Evolutionary conservation across 2,329 filamentous ascomycete species (phyloP).

Genomic region (Trichoderma gracile): DNA sequence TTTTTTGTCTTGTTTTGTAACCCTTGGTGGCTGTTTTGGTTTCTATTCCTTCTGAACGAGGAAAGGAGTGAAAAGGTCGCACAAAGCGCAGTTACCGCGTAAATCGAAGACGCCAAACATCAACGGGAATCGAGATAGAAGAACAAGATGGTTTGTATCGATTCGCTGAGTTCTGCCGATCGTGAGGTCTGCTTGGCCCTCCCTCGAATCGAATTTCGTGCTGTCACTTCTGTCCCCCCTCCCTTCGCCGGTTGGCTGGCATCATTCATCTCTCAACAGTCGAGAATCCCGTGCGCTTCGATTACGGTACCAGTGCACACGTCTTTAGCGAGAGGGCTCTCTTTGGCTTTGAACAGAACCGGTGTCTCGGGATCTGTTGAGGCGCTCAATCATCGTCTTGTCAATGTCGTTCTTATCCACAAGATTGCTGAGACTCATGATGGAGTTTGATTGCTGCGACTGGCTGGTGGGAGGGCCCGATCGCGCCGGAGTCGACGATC

Average conservation of each 20-base stretch:
- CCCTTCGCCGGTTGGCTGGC: neutral
- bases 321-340: constrained; percentile 25
- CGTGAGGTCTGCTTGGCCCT: too few species aligned
- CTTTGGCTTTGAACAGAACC: neutral
- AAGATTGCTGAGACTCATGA: constrained; percentile 56
- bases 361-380: constrained; percentile 44
- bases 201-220: too few species aligned
- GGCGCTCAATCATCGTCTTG: constrained; percentile 54
- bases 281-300: too few species aligned
- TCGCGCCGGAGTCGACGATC: constrained; percentile 39
- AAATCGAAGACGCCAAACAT: too few species aligned
- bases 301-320: too few species aligned
- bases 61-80: too few species aligned
- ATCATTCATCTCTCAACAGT: neutral
- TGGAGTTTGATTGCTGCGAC: constrained; percentile 38
- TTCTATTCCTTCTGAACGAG: neutral
- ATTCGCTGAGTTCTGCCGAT: too few species aligned
- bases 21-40: neutral
- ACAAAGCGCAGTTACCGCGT: too few species aligned
- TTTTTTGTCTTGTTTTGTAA: neutral
- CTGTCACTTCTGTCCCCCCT: neutral
- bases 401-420: constrained; percentile 58
- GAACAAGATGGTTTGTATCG: too few species aligned
- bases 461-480: constrained; percentile 30
- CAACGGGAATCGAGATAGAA: too few species aligned